phyloP scores from a whole-genome alignment of 2,329 filamentous ascomycete species.

The Dactylellina cionopaga region DNA sequence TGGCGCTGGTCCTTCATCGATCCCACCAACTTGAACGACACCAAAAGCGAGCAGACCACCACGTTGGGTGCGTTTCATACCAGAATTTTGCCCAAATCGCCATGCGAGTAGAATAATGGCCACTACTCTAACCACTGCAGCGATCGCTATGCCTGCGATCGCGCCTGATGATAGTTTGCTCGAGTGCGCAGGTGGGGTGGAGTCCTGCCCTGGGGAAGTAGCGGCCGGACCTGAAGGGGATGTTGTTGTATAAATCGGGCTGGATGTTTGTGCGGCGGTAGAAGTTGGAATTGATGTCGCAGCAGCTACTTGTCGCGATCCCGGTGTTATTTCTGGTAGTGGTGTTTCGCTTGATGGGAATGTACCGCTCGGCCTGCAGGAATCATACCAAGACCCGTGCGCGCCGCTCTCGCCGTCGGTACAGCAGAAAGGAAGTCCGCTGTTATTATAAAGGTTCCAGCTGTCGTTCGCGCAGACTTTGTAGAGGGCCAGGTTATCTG shows the following conservation, averaged over 20 bases:
- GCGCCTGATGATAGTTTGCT: not conserved
- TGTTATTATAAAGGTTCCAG: conserved; percentile 12
- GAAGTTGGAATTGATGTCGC: not conserved
- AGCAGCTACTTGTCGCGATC: not conserved
- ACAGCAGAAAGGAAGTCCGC: conserved; percentile 11
- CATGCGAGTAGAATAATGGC: too few species aligned
- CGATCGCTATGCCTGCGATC: conserved; percentile 9
- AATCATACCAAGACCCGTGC: not conserved
- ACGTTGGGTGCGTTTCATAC: too few species aligned
- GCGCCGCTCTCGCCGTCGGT: not conserved
- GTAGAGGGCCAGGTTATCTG: not conserved
- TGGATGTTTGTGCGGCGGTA: not conserved
- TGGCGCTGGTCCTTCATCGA: too few species aligned
- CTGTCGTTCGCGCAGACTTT: conserved; percentile 2
- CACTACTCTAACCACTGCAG: too few species aligned
- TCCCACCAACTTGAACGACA: too few species aligned
- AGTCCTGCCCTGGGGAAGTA: not conserved
- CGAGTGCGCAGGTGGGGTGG: not conserved
- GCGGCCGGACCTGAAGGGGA: not conserved
- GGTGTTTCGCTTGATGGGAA: not conserved
- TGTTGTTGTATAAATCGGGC: not conserved
- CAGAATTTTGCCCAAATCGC: too few species aligned
- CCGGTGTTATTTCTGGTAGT: not conserved
- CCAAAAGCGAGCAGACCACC: too few species aligned
- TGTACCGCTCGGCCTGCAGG: not conserved